Conservation (phyloP, 768 basidiomycete genomes). For the Trametes punicea region DNA sequence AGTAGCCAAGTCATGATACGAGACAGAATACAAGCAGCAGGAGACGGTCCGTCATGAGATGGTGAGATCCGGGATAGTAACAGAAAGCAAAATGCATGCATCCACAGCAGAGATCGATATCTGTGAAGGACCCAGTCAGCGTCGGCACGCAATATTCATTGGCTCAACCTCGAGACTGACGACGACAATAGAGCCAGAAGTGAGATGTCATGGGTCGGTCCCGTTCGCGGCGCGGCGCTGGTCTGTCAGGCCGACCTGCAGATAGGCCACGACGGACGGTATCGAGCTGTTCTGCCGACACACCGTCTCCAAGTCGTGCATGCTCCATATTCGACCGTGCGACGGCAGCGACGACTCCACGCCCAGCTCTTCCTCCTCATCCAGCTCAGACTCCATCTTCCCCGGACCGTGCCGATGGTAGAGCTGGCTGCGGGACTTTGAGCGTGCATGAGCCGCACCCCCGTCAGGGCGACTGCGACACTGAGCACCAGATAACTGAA, state of each 20-base stretch:
- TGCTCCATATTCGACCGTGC: constrained; percentile 63
- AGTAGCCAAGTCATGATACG: not conserved
- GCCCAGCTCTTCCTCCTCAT: constrained; percentile 23
- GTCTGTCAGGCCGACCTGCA: constrained; percentile 43
- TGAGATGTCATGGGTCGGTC: constrained; percentile 6
- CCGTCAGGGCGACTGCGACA: constrained; percentile 17
- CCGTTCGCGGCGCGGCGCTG: constrained; percentile 5
- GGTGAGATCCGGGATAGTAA: constrained; percentile 11
- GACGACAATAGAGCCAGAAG: not conserved
- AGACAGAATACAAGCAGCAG: not conserved
- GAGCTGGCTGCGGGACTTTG: constrained; percentile 67
- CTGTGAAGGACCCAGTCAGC: not conserved
- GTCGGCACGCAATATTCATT: not conserved
- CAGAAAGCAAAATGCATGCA: constrained; percentile 21
- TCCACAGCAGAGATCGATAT: constrained; percentile 19
- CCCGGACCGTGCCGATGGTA: constrained; percentile 65
- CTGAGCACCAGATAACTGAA: too few species aligned
- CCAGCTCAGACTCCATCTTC: constrained; percentile 59
- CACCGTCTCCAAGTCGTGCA: constrained; percentile 78
- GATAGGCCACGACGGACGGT: constrained; percentile 63
- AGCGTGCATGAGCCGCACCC: constrained; percentile 45
- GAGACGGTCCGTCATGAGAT: constrained; percentile 3
- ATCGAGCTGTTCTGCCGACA: constrained; percentile 91
- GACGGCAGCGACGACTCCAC: constrained; percentile 23
- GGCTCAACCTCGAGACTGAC: not conserved